Conservation (phyloP, 179 eudicot species). For the Drosera spatulata region DNA sequence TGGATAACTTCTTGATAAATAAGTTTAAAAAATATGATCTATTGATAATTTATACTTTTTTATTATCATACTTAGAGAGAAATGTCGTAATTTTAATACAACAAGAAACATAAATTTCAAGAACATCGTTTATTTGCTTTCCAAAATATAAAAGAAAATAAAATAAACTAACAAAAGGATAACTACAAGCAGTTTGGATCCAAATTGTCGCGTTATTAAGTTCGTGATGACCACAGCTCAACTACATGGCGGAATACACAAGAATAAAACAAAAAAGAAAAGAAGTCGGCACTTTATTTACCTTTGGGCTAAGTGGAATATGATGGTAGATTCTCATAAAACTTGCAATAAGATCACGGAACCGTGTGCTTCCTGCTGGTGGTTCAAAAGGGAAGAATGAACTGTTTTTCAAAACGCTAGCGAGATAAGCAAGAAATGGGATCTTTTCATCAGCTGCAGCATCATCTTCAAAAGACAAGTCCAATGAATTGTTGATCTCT, state of each 20-base stretch:
- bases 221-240: too few relatives aligned
- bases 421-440: constrained; percentile 93
- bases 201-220: too few relatives aligned
- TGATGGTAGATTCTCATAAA: constrained; percentile 88
- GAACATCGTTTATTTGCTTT: too few relatives aligned
- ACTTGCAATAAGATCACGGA: constrained; percentile 78
- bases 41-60: too few relatives aligned
- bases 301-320: constrained; percentile 70
- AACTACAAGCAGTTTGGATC: too few relatives aligned
- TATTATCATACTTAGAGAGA: too few relatives aligned
- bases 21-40: too few relatives aligned
- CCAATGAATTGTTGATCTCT: constrained; percentile 86
- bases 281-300: constrained; percentile 7
- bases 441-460: constrained; percentile 97
- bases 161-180: too few relatives aligned
- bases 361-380: constrained; percentile 79
- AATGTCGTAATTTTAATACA: too few relatives aligned
- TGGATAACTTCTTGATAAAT: too few relatives aligned
- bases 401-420: constrained; percentile 48
- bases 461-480: constrained; percentile 83
- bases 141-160: too few relatives aligned
- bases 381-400: constrained; percentile 74
- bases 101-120: too few relatives aligned
- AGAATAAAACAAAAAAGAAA: not conserved
- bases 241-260: not conserved